Conservation (phyloP, 2,329 filamentous ascomycete species). For the Endoconidiophora laricicola region DNA sequence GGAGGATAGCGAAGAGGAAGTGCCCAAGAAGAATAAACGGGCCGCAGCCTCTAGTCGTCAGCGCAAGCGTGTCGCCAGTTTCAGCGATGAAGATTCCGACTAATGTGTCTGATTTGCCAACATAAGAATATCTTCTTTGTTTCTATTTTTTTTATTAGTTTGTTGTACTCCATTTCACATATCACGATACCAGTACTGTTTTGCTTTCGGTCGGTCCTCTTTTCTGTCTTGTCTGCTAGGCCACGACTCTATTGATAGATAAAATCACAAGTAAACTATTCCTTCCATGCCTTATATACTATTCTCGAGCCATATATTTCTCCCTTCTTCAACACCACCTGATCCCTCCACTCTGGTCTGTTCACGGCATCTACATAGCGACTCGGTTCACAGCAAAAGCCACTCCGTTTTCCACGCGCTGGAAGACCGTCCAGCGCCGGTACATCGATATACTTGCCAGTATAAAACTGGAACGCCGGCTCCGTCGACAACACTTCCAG, state of each 20-base stretch:
- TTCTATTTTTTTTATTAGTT: neutral
- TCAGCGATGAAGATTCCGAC: neutral
- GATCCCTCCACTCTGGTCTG: slow-evolving; percentile 58
- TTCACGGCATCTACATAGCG: slow-evolving; percentile 83
- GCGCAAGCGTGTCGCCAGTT: neutral
- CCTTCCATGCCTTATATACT: slow-evolving; percentile 75
- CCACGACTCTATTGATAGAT: neutral
- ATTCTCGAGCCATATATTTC: slow-evolving; percentile 66
- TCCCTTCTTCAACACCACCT: slow-evolving; percentile 71
- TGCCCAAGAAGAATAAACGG: neutral
- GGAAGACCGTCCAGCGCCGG: slow-evolving; percentile 46
- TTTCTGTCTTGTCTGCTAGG: neutral
- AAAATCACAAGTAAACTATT: slow-evolving; percentile 22
- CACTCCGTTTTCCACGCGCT: slow-evolving; percentile 50
- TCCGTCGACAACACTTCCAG: slow-evolving; percentile 83
- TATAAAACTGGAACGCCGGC: slow-evolving; percentile 95
- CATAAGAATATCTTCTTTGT: neutral
- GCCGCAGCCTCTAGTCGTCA: neutral
- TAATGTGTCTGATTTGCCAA: neutral
- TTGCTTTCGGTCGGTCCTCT: neutral
- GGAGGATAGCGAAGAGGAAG: slow-evolving; percentile 11
- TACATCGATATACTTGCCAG: slow-evolving; percentile 69
- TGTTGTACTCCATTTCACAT: neutral
- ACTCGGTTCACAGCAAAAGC: slow-evolving; percentile 84
- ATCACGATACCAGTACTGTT: neutral